Evolutionary conservation across 2,329 filamentous ascomycete genomes (phyloP).

Genomic region (Trichoderma cornu-damae): DNA sequence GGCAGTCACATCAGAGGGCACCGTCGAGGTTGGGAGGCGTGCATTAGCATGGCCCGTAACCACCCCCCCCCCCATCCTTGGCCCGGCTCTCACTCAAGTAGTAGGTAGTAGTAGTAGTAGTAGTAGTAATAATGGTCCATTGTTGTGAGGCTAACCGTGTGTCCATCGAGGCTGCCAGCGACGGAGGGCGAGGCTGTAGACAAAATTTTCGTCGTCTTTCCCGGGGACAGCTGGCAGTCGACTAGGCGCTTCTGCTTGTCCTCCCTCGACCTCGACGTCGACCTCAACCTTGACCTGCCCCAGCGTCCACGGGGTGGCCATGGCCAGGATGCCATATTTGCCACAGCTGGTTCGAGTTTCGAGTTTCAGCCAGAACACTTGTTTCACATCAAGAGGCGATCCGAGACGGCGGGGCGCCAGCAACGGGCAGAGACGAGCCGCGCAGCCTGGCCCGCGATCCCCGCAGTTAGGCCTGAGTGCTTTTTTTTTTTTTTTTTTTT

Average conservation of each 20-base stretch:
- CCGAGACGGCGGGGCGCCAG: slow-evolving; percentile 16
- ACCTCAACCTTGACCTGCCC: slow-evolving; percentile 8
- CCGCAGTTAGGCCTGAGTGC: slow-evolving; percentile 38
- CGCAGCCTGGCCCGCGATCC: slow-evolving; percentile 21
- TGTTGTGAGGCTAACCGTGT: not conserved
- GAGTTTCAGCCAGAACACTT: slow-evolving; percentile 8
- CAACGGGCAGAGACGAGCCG: slow-evolving; percentile 21
- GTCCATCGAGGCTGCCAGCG: not conserved
- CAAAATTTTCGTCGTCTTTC: not conserved
- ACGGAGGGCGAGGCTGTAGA: not conserved
- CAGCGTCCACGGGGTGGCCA: slow-evolving; percentile 11
- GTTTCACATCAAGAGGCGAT: slow-evolving; percentile 15
- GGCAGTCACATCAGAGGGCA: not conserved
- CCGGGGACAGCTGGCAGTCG: not conserved
- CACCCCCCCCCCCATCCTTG: too few species aligned
- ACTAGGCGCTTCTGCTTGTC: not conserved
- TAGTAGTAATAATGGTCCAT: too few species aligned
- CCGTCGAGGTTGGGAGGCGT: slow-evolving; percentile 3
- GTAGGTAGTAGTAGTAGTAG: not conserved
- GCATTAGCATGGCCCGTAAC: not conserved
- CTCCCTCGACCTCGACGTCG: not conserved
- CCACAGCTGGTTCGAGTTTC: not conserved
- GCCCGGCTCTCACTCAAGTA: not conserved
- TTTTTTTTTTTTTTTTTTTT: slow-evolving; percentile 19
- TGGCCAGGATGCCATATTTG: not conserved